Percentiles rank a stretch among this genome's conserved stretches.
Conservation (phyloP, 306 rosid species). For the Sesbania bispinosa region DNA sequence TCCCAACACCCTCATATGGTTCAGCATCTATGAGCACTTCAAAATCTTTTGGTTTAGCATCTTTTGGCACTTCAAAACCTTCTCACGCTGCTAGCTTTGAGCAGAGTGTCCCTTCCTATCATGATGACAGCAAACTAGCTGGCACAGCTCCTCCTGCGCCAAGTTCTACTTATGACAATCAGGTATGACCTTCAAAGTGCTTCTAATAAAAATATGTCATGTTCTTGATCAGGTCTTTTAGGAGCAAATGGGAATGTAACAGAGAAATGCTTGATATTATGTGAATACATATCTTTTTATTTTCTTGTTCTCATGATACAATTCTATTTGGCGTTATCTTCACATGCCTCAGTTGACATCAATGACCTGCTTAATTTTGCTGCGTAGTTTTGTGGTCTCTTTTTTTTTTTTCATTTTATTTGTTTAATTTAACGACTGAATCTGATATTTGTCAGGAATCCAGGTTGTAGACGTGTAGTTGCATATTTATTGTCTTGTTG, state of each 20-base stretch:
- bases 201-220: background rate
- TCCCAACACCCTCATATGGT: conserved; percentile 66
- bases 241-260: background rate
- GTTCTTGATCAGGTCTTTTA: background rate
- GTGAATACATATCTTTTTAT: background rate
- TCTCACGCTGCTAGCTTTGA: conserved; percentile 39
- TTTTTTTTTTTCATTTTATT: background rate
- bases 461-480: conserved; percentile 14
- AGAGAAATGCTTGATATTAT: background rate
- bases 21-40: conserved; percentile 47
- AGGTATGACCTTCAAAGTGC: conserved; percentile 41
- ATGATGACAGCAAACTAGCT: conserved; percentile 26
- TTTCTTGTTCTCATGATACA: background rate
- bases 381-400: background rate
- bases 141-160: conserved; percentile 57
- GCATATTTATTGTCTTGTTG: background rate
- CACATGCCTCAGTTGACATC: conserved; percentile 11
- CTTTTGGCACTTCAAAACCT: conserved; percentile 49
- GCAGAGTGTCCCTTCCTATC: conserved; percentile 56
- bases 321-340: background rate
- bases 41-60: conserved; percentile 54
- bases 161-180: conserved; percentile 61
- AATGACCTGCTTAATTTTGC: conserved; percentile 3
- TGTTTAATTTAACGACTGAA: background rate
- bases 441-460: background rate